Base-by-base conservation (phyloP, 805 yeast species). In the Kregervanrija delftensis region DNA sequence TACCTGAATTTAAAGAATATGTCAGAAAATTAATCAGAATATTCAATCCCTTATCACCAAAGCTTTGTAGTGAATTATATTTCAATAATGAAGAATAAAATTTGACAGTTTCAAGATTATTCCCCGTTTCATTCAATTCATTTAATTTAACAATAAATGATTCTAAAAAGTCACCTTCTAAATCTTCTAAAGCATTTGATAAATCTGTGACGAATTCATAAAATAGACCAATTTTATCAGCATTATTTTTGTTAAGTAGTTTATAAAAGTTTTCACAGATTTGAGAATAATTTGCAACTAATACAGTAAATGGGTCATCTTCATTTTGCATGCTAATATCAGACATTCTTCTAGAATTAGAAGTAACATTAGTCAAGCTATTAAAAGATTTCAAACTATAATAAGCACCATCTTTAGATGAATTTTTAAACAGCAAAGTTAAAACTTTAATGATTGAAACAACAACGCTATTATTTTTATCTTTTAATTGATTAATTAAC, bases 401-500 rank as follows among this genome's bases (percentile, higher is more conserved):
- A 45, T 59, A 66, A 1, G 61, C 56, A 8, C 69, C 68, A 8
- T 58, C 58, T 30, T 47, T 49, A 4, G 55, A 38, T 0, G 69
- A 57, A 6, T 39, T 43, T 38, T 60, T 59, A 40, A 78, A 65
- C 5, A 79, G 59, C 1, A 55, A 52, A 5, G 69, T 66, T 33
- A 79, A 50, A 2, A 82, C 61, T 13, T 63, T 64, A 33, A 82
- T 57, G 1, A 76, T 65, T 46, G 76, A 79, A 36, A 66, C 61
- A 1, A 77, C 68, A 0, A 81, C 88, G 15, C 70, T 60, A 8
- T 70, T 73, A 47, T 76, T 69, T 31, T 65, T 51, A 59, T 77
- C 81, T 35, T 65, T 56, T 17, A 74, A 44, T 36, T 68, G 59
- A 33, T 52, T 46, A 11, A 74, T 52, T 4, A 77, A 42, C 1